phyloP scores from a whole-genome alignment of 371 early-diverging fungal genomes.

The Mortierella sp. region DNA sequence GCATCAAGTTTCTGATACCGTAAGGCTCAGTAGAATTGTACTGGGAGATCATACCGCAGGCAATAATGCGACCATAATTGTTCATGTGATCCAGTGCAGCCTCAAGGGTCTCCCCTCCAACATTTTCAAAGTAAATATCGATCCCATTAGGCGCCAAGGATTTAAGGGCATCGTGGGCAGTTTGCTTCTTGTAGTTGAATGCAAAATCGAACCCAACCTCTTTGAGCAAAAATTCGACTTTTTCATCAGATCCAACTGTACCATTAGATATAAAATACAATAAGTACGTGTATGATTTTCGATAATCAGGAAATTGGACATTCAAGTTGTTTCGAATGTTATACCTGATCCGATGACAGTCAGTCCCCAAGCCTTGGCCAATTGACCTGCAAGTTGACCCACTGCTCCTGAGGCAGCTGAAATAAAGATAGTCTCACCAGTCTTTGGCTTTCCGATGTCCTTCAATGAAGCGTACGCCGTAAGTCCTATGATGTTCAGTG shows the following conservation, averaged over 20 bases:
- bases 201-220: constrained; percentile 71
- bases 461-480: constrained; percentile 63
- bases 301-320: background rate
- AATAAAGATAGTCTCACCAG: constrained; percentile 75
- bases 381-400: constrained; percentile 75
- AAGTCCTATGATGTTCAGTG: constrained; percentile 16
- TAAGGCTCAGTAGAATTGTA: constrained; percentile 70
- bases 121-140: constrained; percentile 79
- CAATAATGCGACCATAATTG: constrained; percentile 63
- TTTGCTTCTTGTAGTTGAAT: constrained; percentile 80
- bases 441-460: constrained; percentile 70
- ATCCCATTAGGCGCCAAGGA: constrained; percentile 73
- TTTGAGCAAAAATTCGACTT: constrained; percentile 69
- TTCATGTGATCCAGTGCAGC: constrained; percentile 64
- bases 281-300: background rate
- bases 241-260: constrained; percentile 74
- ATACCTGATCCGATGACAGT: constrained; percentile 69
- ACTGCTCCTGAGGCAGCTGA: constrained; percentile 75
- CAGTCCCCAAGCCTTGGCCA: constrained; percentile 69
- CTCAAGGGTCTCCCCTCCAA: constrained; percentile 78
- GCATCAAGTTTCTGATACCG: constrained; percentile 62
- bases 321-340: background rate
- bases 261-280: background rate
- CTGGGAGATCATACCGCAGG: constrained; percentile 75
- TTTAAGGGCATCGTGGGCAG: constrained; percentile 53